Evolutionary conservation across 805 yeast genomes (phyloP), one percentile per base, ranked within the genome.

Genomic region (Teunomyces cretensis): DNA sequence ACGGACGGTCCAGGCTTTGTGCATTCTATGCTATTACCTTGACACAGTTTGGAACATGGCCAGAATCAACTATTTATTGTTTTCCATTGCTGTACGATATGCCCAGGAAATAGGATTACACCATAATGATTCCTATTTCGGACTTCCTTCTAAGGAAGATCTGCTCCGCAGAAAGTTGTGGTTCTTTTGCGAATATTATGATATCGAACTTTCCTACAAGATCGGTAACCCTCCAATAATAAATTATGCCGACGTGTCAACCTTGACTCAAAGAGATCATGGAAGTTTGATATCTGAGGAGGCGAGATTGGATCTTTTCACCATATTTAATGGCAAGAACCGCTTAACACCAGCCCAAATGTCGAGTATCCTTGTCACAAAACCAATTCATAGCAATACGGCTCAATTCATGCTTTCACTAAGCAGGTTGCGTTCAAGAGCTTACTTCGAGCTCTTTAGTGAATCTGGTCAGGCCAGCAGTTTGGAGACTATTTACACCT

Each of bases 21-120:
- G 84, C 19, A 52, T 83, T 14, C 57, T 84, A 32, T 60, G 74
- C 1, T 49, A 62, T 3, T 76, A 68, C 49, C 61, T 74, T 32
- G 73, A 60, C 44, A 56, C 55, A 7, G 56, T 54, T 32, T 36
- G 33, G 30, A 27, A 16, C 12, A 39, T 40, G 51, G 57, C 54
- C 8, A 78, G 76, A 32, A 62, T 74, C 8, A 68, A 74, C 6
- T 70, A 65, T 43, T 62, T 70, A 42, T 51, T 80, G 13, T 56
- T 72, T 4, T 57, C 78, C 1, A 67, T 75, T 1, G 78, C 81
- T 1, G 69, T 78, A 5, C 65, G 83, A 48, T 74, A 72, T 49
- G 84, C 84, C 0, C 77, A 75, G 38, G 84, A 79, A 32, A 54
- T 81, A 53, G 87, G 87, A 0, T 63, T 85, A 11, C 44, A 41